These are phyloP conservation scores for Thelonectria rubi DNA, from an alignment of 2,329 filamentous ascomycete species.

Conservation along the genomic window DNA sequence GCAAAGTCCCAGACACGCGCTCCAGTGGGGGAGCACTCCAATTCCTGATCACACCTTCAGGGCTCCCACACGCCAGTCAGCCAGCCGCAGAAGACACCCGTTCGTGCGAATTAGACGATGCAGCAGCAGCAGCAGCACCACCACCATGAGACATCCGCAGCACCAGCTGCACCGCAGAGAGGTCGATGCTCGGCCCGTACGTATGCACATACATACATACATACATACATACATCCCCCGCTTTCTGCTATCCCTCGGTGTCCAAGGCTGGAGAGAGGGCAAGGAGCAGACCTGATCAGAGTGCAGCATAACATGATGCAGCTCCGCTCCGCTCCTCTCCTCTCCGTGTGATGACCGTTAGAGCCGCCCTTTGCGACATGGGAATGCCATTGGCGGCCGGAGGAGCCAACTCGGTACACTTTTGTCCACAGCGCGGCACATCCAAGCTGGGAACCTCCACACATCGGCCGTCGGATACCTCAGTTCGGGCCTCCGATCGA, in stretches of 20 bases:
- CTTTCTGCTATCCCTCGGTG: conserved; percentile 13
- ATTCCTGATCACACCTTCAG: conserved; percentile 12
- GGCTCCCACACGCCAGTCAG: conserved; percentile 14
- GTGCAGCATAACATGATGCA: conserved; percentile 15
- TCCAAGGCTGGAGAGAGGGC: conserved; percentile 10
- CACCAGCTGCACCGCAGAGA: conserved; percentile 10
- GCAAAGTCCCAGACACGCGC: conserved; percentile 21
- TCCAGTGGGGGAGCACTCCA: conserved; percentile 23
- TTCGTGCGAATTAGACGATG: conserved; percentile 31
- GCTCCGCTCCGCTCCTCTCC: conserved; percentile 24
- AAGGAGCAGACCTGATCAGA: conserved; percentile 11
- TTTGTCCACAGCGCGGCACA: conserved; percentile 6
- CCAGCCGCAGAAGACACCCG: conserved; percentile 17
- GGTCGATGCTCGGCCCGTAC: conserved; percentile 8
- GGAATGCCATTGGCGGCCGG: conserved; percentile 13
- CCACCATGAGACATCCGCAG: conserved; percentile 9
- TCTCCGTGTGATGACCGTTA: conserved; percentile 7
- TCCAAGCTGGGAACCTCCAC: conserved; percentile 11
- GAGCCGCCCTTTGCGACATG: conserved; percentile 40
- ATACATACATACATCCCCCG: conserved; percentile 9
- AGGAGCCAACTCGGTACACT: conserved; percentile 6
- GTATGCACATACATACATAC: background rate
- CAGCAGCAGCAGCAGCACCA: conserved; percentile 9
- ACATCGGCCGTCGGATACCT: conserved; percentile 2
- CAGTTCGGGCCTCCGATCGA: conserved; percentile 4